Base-by-base conservation (phyloP, 805 yeast genomes). In the Metschnikowia reukaufii region DNA sequence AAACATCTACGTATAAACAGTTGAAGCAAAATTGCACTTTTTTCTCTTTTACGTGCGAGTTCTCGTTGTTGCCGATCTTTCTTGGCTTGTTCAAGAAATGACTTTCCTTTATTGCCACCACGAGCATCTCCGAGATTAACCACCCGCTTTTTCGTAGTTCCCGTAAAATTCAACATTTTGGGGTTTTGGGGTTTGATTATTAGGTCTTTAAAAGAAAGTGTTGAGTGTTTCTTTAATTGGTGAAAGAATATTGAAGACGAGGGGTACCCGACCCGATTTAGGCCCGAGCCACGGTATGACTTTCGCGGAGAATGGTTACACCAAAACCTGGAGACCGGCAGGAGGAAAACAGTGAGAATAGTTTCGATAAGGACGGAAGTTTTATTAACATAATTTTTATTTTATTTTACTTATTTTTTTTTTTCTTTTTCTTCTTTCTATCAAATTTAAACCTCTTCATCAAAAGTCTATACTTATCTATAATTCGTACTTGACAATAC, bases 31-130 rank as follows among this genome's bases (percentile, higher is more conserved):
- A 54, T 46, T 0, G 81, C 82, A 1, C 88, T 78, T 31, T 64
- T 68, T 33, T 74, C 78, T 40, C 73, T 76, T 12, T 62, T 57
- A 18, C 87, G 73, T 13, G 68, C 75, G 27, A 68, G 62, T 47
- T 86, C 90, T 47, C 97, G 76, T 49, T 75, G 76, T 48, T 73
- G 75, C 33, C 97, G 73, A 50, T 87, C 89, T 33, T 68, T 67
- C 54, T 80, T 79, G 4, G 96, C 83, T 52, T 78, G 81, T 48
- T 77, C 79, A n/a, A 92, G 65, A 42, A 76, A 71, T 55, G 76
- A 63, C 46, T 36, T 41, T 27, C 44, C 42, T 13, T 35, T 39
- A 43, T 64, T 58, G 58, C 57, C 64, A 8, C 50, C 44, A 8
- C 47, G 40, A 64, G 63, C 51, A 62, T 84, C 68, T 59, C 92